Evolutionary conservation across 2,329 filamentous ascomycete genomes (phyloP).

Genomic region (Diaporthe velutina): DNA sequence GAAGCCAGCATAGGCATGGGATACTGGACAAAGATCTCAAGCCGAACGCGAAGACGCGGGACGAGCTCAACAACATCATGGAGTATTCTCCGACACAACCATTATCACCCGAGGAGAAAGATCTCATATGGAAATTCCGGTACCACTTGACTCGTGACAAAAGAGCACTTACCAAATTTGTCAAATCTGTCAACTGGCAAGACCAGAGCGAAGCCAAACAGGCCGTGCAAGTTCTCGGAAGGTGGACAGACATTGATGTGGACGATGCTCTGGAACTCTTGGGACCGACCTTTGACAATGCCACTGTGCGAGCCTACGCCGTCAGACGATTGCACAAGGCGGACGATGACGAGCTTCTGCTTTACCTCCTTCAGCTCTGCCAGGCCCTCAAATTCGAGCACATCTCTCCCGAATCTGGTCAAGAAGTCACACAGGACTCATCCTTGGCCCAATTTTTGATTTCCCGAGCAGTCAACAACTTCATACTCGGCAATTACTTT

Average conservation of each 20-base stretch:
- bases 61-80: constrained; percentile 92
- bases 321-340: constrained; percentile 92
- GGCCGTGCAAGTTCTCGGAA: constrained; percentile 88
- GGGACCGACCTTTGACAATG: constrained; percentile 91
- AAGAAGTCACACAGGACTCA: constrained; percentile 78
- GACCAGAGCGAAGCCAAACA: constrained; percentile 88
- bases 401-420: constrained; percentile 72
- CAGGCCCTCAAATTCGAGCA: constrained; percentile 96
- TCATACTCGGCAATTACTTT: constrained; percentile 92
- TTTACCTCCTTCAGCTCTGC: constrained; percentile 94
- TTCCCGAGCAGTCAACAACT: constrained; percentile 86
- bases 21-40: constrained; percentile 95
- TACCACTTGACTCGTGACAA: constrained; percentile 96
- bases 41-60: constrained; percentile 94
- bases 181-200: constrained; percentile 96
- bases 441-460: constrained; percentile 93
- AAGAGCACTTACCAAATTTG: constrained; percentile 92
- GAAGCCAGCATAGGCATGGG: constrained; percentile 91
- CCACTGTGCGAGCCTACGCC: constrained; percentile 89
- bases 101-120: constrained; percentile 90
- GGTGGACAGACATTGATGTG: constrained; percentile 97
- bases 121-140: constrained; percentile 96
- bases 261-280: constrained; percentile 96
- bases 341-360: constrained; percentile 89
- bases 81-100: constrained; percentile 93